A percentile compares a stretch with the other conserved stretches of the same genome.
phyloP scores from a whole-genome alignment of 2,329 filamentous ascomycete genomes.

The Ilyonectria destructans region DNA sequence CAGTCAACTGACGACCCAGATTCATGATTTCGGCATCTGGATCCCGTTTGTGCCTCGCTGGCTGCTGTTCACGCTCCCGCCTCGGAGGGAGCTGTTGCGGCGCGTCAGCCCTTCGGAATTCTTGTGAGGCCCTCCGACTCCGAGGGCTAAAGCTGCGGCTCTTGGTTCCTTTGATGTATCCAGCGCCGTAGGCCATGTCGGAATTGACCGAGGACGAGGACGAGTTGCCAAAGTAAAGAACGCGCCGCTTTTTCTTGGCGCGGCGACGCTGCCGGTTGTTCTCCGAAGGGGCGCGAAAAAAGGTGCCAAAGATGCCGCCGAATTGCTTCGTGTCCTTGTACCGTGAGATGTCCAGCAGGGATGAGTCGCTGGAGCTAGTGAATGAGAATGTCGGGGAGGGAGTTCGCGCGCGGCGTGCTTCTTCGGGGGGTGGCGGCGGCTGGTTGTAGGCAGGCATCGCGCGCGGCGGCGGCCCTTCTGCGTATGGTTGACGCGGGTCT shows the following conservation, averaged over 20 bases:
- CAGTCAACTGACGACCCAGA: conserved; percentile 69
- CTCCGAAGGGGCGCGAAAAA: conserved; percentile 76
- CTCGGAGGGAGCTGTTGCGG: conserved; percentile 36
- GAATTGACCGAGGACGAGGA: conserved; percentile 79
- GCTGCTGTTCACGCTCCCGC: conserved; percentile 15
- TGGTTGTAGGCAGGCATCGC: conserved; percentile 41
- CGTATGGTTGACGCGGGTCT: conserved; percentile 52
- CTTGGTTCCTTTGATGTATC: conserved; percentile 65
- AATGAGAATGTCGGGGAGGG: conserved; percentile 59
- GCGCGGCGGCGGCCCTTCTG: conserved; percentile 40
- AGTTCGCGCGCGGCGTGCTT: conserved; percentile 49
- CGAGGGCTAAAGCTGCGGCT: conserved; percentile 50
- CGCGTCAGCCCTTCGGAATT: conserved; percentile 34
- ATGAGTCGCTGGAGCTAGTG: conserved; percentile 69
- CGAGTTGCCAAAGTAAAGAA: conserved; percentile 74
- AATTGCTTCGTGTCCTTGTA: conserved; percentile 63
- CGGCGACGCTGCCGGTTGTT: conserved; percentile 60
- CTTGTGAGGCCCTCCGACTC: conserved; percentile 39
- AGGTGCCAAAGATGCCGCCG: conserved; percentile 73
- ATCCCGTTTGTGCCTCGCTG: conserved; percentile 52
- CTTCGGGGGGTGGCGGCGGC: conserved; percentile 34
- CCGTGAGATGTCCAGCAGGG: conserved; percentile 77
- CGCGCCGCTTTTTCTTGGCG: conserved; percentile 65
- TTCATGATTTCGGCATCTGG: conserved; percentile 73
- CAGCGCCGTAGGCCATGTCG: conserved; percentile 78